phyloP scores from a whole-genome alignment of 768 basidiomycete species.

The Leucosporidium yakuticum region DNA sequence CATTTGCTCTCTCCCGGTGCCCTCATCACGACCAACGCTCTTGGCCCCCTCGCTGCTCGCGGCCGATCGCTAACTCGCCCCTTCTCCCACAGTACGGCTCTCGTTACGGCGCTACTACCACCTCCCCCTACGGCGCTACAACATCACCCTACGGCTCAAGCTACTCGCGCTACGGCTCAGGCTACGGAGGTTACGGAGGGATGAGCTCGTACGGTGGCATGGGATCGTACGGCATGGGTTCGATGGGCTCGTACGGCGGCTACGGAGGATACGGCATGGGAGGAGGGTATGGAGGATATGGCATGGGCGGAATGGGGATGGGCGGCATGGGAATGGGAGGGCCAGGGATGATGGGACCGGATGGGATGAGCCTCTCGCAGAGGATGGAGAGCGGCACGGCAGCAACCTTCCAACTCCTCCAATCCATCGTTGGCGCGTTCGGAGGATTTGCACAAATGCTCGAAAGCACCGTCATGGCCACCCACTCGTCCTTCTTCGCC shows the following conservation, averaged over 20 bases:
- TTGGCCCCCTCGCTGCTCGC: too few relatives aligned
- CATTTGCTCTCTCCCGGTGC: too few relatives aligned
- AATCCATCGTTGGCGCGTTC: constrained; percentile 93
- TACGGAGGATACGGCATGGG: constrained; percentile 45
- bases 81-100: constrained; percentile 5
- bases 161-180: constrained; percentile 43
- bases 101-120: constrained; percentile 9
- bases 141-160: constrained; percentile 48
- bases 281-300: constrained; percentile 26
- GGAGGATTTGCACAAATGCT: constrained; percentile 93
- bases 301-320: constrained; percentile 38
- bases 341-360: constrained; percentile 49
- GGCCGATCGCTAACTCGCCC: background rate
- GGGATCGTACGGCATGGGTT: constrained; percentile 35
- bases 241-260: constrained; percentile 45
- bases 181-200: constrained; percentile 39
- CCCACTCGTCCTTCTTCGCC: constrained; percentile 41
- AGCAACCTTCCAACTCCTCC: constrained; percentile 85
- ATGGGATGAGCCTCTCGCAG: constrained; percentile 61
- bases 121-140: constrained; percentile 1
- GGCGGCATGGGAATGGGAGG: constrained; percentile 52
- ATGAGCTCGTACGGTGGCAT: constrained; percentile 17
- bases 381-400: constrained; percentile 83
- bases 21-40: too few relatives aligned
- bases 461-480: constrained; percentile 91